Conservation (phyloP, 805 yeast species). For the Cyberlindnera mycetangii region DNA sequence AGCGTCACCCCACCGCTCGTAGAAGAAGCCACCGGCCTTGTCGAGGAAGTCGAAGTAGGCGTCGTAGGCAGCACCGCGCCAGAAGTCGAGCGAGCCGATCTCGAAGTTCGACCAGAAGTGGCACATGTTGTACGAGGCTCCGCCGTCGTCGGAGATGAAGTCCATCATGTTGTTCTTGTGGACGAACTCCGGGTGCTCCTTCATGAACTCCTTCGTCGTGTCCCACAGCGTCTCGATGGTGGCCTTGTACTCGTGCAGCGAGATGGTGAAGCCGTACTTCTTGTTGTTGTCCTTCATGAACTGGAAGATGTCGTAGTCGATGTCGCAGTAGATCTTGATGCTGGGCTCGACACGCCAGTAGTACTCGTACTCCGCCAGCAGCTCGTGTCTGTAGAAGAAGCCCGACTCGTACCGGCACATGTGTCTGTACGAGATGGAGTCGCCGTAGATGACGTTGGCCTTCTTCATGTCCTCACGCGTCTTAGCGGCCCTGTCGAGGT, state of each 20-base stretch:
- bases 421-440: constrained; percentile 61
- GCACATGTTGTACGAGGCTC: constrained; percentile 67
- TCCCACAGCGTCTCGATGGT: constrained; percentile 70
- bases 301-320: constrained; percentile 63
- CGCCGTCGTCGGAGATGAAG: constrained; percentile 63
- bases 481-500: constrained; percentile 45
- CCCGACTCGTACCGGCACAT: constrained; percentile 54
- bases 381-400: constrained; percentile 63
- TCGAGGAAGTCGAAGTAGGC: constrained; percentile 65
- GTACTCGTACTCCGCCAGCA: constrained; percentile 58
- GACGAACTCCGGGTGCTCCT: constrained; percentile 39
- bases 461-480: constrained; percentile 44
- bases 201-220: constrained; percentile 46
- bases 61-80: constrained; percentile 59
- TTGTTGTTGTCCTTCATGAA: constrained; percentile 54
- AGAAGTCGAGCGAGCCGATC: constrained; percentile 68
- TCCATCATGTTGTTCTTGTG: constrained; percentile 52
- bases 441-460: constrained; percentile 54
- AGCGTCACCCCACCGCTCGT: constrained; percentile 94
- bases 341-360: constrained; percentile 83
- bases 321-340: constrained; percentile 57
- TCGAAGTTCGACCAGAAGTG: constrained; percentile 86
- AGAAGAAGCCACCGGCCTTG: constrained; percentile 72
- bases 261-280: constrained; percentile 66
- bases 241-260: constrained; percentile 60